Conservation (phyloP, 208 protist species). For the Giardia muris region DNA sequence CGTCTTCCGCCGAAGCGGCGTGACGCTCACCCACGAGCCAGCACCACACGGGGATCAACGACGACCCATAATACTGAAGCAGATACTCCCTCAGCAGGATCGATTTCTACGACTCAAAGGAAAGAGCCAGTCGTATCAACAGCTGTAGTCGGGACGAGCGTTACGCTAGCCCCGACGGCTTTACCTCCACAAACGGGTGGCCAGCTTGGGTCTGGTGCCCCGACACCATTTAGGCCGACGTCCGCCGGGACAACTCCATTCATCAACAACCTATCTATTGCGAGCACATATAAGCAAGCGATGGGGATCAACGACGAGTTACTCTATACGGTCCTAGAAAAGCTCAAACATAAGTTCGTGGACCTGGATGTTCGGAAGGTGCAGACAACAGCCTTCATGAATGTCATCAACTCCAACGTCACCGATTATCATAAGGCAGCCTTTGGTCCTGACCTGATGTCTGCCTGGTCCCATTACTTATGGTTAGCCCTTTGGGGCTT, state of each 20-base stretch:
- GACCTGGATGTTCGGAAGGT: background rate
- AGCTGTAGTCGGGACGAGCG: background rate
- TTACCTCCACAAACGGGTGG: background rate
- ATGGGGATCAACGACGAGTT: background rate
- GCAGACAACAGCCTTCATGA: background rate
- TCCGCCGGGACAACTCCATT: background rate
- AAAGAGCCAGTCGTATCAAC: too few species aligned
- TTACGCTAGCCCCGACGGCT: background rate
- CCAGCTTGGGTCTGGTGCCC: too few species aligned
- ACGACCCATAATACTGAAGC: too few species aligned
- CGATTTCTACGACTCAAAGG: too few species aligned
- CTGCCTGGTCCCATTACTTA: constrained; percentile 23
- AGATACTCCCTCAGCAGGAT: too few species aligned
- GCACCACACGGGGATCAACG: too few species aligned
- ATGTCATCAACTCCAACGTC: background rate
- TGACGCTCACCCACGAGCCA: too few species aligned
- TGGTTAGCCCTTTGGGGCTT: constrained; percentile 13
- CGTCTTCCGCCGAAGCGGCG: too few species aligned
- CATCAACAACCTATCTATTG: background rate
- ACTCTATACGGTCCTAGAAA: background rate
- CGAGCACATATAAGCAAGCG: background rate
- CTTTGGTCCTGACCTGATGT: background rate
- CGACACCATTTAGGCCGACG: background rate
- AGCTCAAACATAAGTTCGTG: background rate
- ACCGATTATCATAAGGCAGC: background rate